A percentile compares a stretch with the other conserved stretches of the same genome.
Conservation (phyloP, 202 grass and related monocot species). For the Carex sylvatica region DNA sequence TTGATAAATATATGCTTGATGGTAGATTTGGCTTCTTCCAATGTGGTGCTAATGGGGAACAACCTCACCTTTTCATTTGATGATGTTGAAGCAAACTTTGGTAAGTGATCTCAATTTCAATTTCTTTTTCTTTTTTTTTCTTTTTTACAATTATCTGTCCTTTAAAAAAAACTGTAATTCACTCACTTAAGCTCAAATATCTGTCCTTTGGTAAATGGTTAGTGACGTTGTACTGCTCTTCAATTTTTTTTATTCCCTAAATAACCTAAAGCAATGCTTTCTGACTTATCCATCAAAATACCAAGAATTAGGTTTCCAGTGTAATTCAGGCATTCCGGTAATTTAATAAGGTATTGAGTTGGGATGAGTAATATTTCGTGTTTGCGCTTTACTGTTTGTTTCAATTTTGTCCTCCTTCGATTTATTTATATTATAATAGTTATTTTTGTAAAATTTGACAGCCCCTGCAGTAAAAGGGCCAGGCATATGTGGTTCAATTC, state of each 20-base stretch:
- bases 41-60: slow-evolving; percentile 25
- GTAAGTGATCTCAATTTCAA: slow-evolving; percentile 43
- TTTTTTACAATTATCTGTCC: neutral
- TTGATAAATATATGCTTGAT: slow-evolving; percentile 1
- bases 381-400: neutral
- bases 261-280: neutral
- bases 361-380: neutral
- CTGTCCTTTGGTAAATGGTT: no score
- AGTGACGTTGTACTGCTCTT: neutral
- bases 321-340: neutral
- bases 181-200: no score
- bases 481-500: slow-evolving; percentile 60
- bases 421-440: neutral
- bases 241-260: neutral
- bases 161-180: neutral
- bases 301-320: neutral
- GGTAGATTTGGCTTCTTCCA: slow-evolving; percentile 25
- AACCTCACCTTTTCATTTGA: slow-evolving; percentile 38
- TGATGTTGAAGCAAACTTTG: slow-evolving; percentile 61
- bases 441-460: slow-evolving; percentile 45
- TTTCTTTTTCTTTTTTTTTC: neutral
- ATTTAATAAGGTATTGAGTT: neutral
- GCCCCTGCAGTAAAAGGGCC: slow-evolving; percentile 74
- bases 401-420: neutral
- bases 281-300: neutral